These are phyloP conservation scores for Hypoxylon rubiginosum DNA, from an alignment of 2,329 filamentous ascomycete species.

Conservation along the genomic window DNA sequence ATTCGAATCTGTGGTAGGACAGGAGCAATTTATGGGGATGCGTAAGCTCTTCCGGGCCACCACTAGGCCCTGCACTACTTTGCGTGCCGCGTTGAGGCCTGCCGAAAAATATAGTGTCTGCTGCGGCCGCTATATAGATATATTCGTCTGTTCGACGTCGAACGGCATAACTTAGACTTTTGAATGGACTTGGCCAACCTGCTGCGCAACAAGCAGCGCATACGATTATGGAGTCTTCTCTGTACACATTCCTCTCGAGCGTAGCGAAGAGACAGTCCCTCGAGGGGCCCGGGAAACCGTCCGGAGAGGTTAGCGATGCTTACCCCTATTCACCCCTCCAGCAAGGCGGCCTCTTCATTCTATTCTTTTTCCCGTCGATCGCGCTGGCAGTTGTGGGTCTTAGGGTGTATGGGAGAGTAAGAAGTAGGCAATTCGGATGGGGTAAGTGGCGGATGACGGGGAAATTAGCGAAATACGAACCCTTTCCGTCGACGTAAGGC, in stretches of 20 bases:
- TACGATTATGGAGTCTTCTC: slow-evolving; percentile 36
- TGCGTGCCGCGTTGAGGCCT: slow-evolving; percentile 15
- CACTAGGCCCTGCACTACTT: slow-evolving; percentile 1
- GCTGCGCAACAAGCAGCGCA: slow-evolving; percentile 7
- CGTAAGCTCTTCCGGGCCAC: slow-evolving; percentile 5
- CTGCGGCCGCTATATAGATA: slow-evolving; percentile 35
- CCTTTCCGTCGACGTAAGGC: slow-evolving; percentile 2
- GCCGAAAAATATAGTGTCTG: slow-evolving; percentile 21
- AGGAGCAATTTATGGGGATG: slow-evolving; percentile 7
- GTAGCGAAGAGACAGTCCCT: slow-evolving; percentile 28
- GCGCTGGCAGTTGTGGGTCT: slow-evolving; percentile 37
- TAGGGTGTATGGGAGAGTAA: slow-evolving; percentile 41
- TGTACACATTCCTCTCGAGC: slow-evolving; percentile 31
- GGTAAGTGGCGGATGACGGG: slow-evolving; percentile 27
- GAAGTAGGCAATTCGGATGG: slow-evolving; percentile 44
- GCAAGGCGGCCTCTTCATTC: slow-evolving; percentile 42
- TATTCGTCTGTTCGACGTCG: slow-evolving; percentile 21
- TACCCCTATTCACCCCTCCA: slow-evolving; percentile 43
- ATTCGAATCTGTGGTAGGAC: slow-evolving; percentile 23
- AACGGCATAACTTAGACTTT: slow-evolving; percentile 16
- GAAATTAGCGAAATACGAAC: neutral
- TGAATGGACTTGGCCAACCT: slow-evolving; percentile 9
- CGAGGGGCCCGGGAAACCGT: slow-evolving; percentile 31
- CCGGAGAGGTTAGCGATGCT: slow-evolving; percentile 19
- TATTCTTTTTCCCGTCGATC: slow-evolving; percentile 43